phyloP scores from a whole-genome alignment of 352 stramenopile species.

The Phytophthora pini region DNA sequence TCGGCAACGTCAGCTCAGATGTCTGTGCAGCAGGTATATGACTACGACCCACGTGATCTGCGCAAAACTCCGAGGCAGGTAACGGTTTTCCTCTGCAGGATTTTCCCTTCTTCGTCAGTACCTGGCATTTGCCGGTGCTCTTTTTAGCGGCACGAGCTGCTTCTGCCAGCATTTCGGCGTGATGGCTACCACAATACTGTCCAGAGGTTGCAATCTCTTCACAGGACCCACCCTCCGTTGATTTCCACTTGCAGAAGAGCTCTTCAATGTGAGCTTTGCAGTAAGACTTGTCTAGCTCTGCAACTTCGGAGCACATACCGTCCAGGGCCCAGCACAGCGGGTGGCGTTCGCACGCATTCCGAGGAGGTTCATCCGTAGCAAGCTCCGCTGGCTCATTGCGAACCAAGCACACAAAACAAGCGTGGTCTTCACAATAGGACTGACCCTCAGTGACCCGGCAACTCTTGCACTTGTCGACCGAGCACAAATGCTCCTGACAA shows the following conservation, averaged over 20 bases:
- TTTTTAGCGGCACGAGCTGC: not conserved
- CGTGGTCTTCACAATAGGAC: conserved; percentile 55
- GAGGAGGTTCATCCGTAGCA: conserved; percentile 50
- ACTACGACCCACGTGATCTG: conserved; percentile 35
- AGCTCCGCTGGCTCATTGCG: conserved; percentile 17
- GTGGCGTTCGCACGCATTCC: conserved; percentile 61
- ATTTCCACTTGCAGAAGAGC: conserved; percentile 44
- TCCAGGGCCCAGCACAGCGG: conserved; percentile 55
- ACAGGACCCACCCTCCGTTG: conserved; percentile 38
- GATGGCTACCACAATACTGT: conserved; percentile 46
- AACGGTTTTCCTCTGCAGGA: conserved; percentile 41
- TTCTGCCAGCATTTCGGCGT: not conserved
- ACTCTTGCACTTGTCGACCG: conserved; percentile 43
- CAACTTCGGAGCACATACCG: conserved; percentile 49
- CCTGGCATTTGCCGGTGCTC: conserved; percentile 33
- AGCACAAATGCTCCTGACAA: conserved; percentile 58
- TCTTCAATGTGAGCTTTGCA: conserved; percentile 47
- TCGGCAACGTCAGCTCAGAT: not conserved
- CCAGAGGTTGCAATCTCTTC: conserved; percentile 31
- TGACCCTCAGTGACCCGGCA: conserved; percentile 37
- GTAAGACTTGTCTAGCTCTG: conserved; percentile 39
- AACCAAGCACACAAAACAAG: conserved; percentile 65
- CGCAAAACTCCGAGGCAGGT: conserved; percentile 43
- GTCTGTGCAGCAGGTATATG: not conserved
- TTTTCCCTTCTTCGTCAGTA: conserved; percentile 54